Base-by-base conservation (phyloP, 495 filamentous ascomycete species). In the Podospora anserina region DNA sequence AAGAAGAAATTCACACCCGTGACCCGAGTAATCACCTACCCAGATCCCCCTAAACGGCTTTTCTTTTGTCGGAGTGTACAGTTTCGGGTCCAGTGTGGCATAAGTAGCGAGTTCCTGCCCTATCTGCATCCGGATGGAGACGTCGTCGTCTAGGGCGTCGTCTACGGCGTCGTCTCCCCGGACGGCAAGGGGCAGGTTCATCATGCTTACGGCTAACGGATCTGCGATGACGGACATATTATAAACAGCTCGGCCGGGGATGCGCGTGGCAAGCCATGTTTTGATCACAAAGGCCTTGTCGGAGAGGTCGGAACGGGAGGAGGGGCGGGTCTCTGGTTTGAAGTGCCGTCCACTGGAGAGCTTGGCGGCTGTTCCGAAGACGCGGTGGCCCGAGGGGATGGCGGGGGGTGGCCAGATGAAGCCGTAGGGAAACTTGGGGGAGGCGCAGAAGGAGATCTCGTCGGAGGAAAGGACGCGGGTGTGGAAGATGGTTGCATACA, bases 31-130 rank as follows among this genome's bases (percentile, higher is more conserved):
- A 74, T 97, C 93, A 4, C 94, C 94, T 11, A 94, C 90, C 91
- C 92, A 98, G 26, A 98, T 90, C 0, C 94, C 94, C 69, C 91
- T 88, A 74, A 86, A 96, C 0, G 92, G 94, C 75, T 92, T 92
- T 55, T 88, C 81, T n/a, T 77, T 75, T 0, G 92, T 94, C 0
- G 93, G 92, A 0, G 88, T 93, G 74, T 95, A 97, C 26, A 88
- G 75, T 4, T 78, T 81, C 16, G 86, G 84, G 66, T 90, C 87
- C 3, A 98, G 82, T 0, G 94, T 93, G 16, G 90, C 84, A 70
- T 88, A 97, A 1, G 91, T 96, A 32, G 86, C 81, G 28, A 94
- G 78, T 16, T 88, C 84, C 68, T 93, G 89, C n/a, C 84, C 87
- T 49, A 87, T 81, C 53, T 80, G 80, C 61, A 55, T 19, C 59